Evolutionary conservation across 2,329 filamentous ascomycete genomes (phyloP), one percentile per base, ranked within the genome.

Genomic region (Paracamarosporium sp.): DNA sequence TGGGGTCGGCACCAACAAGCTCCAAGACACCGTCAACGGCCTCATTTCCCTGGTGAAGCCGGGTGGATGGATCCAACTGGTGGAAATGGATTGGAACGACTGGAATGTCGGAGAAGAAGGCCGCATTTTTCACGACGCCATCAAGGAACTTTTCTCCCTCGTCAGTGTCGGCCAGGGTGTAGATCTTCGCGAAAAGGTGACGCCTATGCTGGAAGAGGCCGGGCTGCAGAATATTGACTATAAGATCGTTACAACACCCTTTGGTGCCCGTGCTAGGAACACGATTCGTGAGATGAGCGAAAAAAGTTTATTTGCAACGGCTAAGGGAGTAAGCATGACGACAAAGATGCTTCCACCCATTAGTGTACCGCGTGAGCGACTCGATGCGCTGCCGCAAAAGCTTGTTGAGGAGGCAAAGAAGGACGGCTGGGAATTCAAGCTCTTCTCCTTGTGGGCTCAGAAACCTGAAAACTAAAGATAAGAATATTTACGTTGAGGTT

Each of bases 1-100:
- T 1, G 63, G 61, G 20, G 45, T 56, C 8, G 61, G 61, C 12
- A 50, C 50, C 1, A 51, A 41, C n/a, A 50, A 55, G 9, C 48
- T 65, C n/a, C 30, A 55, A 30, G 50, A 50, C n/a, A 46, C 50
- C 1, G 53, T 64, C 45, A 57, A 60, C 22, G 50, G 52, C 30
- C 36, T 64, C 25, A 50, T 60, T 12, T 47, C 25, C 2, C 47
- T 64, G 25, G 52, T 60, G 1, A 60, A 64, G 50, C 59, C 61
- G 8, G 61, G 61, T 7, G 61, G 59, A 5, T 64, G 54, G 53
- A 64, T 64, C 33, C 59, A 64, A 45, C 27, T 63, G 2, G 53
- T 57, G 4, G 61, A 65, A 52, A 52, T 60, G 48, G 43, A 46
- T 40, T 61, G 55, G 61, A n/a, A 35, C 8, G 43, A 50, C 30